Base-by-base conservation (phyloP, 495 filamentous ascomycete genomes). In the Xylaria nigripes region DNA sequence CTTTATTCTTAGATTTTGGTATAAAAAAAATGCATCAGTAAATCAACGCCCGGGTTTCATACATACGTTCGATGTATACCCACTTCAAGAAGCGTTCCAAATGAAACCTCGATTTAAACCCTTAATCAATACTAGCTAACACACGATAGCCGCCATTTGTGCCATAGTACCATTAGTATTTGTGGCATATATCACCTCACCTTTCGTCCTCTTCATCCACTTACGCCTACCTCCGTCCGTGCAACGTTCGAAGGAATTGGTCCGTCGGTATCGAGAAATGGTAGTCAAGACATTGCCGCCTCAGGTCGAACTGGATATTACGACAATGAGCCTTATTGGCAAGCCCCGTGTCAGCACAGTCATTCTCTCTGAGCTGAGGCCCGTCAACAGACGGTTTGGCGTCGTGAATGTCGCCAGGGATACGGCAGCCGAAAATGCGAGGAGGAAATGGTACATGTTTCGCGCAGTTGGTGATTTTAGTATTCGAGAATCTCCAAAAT, bases 141-240 rank as follows among this genome's bases (percentile, higher is more conserved):
- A 24, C 29, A 22, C 36, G n/a, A 6, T 49, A 87, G 85, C 82
- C 19, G 65, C 81, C 23, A 60, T 77, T 43, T 80, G 74, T 52
- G 83, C 85, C 57, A 61, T 82, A 12, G 60, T 86, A 25, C 89
- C 87, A 6, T 70, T 90, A 62, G 24, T 82, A n/a, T 82, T 84
- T 63, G 76, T 89, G 13, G 71, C 76, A 3, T 85, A 81, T 62
- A 80, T 75, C 29, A 81, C 81, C 1, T 72, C 80, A 3, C 85
- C 87, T 7, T 88, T 84, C 60, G 86, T 90, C 2, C 81, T 81
- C n/a, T 81, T 81, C 54, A 70, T 89, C 49, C 84, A 88, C 66
- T 68, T 92, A 29, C 77, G 78, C 22, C 70, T 90, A 10, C 87
- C 87, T 6, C 68, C 76, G 3, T 83, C 80, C 63, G 86, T 85